Conservation (phyloP, 345 rosid species). For the Raphanus sativus region DNA sequence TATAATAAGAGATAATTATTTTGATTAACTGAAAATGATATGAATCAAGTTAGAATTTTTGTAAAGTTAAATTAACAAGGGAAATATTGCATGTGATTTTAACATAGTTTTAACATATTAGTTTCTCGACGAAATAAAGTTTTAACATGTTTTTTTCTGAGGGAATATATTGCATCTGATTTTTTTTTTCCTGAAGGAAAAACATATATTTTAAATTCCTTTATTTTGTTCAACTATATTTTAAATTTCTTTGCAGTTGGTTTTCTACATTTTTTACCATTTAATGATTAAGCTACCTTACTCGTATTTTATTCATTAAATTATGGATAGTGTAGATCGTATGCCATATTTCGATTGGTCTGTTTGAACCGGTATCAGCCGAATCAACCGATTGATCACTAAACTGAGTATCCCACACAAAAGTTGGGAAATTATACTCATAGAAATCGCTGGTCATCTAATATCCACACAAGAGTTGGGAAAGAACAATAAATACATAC, state of each 20-base stretch:
- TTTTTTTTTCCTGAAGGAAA: neutral
- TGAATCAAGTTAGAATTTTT: neutral
- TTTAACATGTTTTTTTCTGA: neutral
- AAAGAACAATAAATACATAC: neutral
- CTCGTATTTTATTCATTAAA: neutral
- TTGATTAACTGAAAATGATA: neutral
- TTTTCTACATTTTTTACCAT: neutral
- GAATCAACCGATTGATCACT: neutral
- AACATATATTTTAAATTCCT: neutral
- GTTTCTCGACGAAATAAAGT: neutral
- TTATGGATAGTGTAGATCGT: neutral
- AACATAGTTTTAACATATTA: neutral
- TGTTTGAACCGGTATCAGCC: neutral
- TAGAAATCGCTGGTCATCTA: slow-evolving; percentile 1
- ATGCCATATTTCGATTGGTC: neutral
- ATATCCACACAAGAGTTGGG: slow-evolving; percentile 13
- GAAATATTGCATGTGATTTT: neutral
- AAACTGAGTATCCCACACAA: neutral
- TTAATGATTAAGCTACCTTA: neutral
- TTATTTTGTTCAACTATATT: neutral
- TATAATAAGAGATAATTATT: slow-evolving; percentile 1
- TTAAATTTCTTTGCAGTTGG: neutral
- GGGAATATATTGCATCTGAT: neutral
- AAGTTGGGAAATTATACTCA: neutral
- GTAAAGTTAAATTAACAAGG: neutral